Evolutionary conservation across 345 rosid genomes (phyloP).

Genomic region (Odontarrhena argentea): DNA sequence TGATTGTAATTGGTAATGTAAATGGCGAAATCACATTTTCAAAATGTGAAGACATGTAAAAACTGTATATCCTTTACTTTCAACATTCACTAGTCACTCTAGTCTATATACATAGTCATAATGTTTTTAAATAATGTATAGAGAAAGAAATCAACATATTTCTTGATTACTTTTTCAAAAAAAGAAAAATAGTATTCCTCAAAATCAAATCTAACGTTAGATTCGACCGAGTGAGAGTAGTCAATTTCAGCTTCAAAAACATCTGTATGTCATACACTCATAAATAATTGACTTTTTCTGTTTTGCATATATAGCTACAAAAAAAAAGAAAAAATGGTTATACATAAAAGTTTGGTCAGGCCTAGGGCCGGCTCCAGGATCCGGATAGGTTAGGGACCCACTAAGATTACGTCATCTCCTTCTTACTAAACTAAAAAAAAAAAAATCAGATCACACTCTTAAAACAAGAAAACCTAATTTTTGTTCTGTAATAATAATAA

Average conservation of each 20-base stretch:
- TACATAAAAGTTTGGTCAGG: conserved; percentile 26
- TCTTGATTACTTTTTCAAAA: too few species aligned
- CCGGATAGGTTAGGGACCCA: conserved; percentile 37
- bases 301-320: too few species aligned
- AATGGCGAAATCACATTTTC: too few species aligned
- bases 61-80: too few species aligned
- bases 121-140: too few species aligned
- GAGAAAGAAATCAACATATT: too few species aligned
- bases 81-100: too few species aligned
- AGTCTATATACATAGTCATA: too few species aligned
- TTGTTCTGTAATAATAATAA: background rate
- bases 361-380: conserved; percentile 35
- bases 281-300: background rate
- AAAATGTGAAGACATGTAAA: too few species aligned
- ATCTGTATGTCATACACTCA: background rate
- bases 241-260: conserved; percentile 18
- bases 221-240: conserved; percentile 18
- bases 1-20: too few species aligned
- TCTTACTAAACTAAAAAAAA: background rate
- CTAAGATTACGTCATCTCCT: conserved; percentile 43
- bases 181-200: background rate
- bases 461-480: background rate
- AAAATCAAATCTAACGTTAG: conserved; percentile 32
- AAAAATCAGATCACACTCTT: conserved; percentile 5
- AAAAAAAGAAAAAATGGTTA: background rate